Evolutionary conservation across 257 asterid genomes (phyloP).

Genomic region (Hygrophila difformis): DNA sequence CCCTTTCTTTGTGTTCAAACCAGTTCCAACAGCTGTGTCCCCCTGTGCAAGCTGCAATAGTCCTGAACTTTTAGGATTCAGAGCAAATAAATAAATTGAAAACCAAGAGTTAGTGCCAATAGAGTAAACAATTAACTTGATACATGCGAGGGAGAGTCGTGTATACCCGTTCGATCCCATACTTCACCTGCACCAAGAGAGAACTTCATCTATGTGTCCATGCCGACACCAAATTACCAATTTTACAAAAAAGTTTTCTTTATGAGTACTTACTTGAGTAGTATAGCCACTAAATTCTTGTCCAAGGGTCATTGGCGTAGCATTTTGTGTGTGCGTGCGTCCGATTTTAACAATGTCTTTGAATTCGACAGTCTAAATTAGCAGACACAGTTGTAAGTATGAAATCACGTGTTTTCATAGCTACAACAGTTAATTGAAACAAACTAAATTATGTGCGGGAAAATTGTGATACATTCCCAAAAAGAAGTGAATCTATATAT

Average conservation of each 20-base stretch:
- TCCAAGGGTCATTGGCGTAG: constrained; percentile 97
- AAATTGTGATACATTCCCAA: too few species aligned
- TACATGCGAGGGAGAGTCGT: constrained; percentile 91
- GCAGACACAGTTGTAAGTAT: background rate
- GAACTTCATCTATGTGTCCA: background rate
- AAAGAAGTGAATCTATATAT: too few species aligned
- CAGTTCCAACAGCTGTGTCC: constrained; percentile 98
- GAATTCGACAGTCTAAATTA: constrained; percentile 64
- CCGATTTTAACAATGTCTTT: constrained; percentile 93
- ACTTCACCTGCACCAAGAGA: constrained; percentile 57
- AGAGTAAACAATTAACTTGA: constrained; percentile 44
- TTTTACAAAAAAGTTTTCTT: background rate
- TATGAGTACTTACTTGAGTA: constrained; percentile 65
- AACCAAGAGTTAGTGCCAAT: constrained; percentile 5
- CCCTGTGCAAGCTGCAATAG: constrained; percentile 95
- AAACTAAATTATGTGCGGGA: background rate
- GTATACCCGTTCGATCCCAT: constrained; percentile 75
- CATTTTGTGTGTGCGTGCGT: constrained; percentile 99
- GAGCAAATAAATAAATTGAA: constrained; percentile 14
- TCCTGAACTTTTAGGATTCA: constrained; percentile 25
- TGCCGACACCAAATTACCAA: constrained; percentile 1
- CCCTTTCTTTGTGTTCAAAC: constrained; percentile 96
- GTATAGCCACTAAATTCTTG: constrained; percentile 98
- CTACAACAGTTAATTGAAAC: too few species aligned
- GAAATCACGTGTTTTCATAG: background rate